Percentiles rank a stretch among this genome's conserved stretches.
phyloP scores from a whole-genome alignment of 2,329 filamentous ascomycete genomes.

The Incumbomyces delicatus region DNA sequence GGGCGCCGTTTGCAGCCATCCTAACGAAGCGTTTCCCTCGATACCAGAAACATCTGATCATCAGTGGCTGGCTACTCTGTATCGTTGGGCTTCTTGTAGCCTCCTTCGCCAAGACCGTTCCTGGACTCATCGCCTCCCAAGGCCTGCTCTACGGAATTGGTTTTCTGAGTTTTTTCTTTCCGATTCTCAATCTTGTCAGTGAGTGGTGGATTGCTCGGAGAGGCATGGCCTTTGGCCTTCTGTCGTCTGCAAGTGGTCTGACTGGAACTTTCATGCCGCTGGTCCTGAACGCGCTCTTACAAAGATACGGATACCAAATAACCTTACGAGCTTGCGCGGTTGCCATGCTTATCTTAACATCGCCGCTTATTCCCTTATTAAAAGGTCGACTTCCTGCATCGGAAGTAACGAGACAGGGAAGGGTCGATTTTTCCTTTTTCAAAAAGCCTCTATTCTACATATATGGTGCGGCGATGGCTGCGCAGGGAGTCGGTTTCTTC shows the following conservation, averaged over 20 bases:
- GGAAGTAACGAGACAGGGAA: conserved; percentile 10
- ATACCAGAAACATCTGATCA: too few species aligned
- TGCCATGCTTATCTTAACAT: conserved; percentile 27
- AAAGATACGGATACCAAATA: conserved; percentile 32
- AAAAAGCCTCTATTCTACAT: conserved; percentile 31
- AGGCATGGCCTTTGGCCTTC: conserved; percentile 24
- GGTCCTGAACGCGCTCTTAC: conserved; percentile 34
- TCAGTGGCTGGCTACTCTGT: conserved; percentile 26
- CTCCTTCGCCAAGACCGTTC: conserved; percentile 27
- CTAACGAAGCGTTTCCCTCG: conserved; percentile 23
- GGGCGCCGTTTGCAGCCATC: conserved; percentile 22
- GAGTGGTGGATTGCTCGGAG: conserved; percentile 31
- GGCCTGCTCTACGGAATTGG: conserved; percentile 33
- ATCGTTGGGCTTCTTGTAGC: conserved; percentile 27
- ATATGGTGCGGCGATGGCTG: conserved; percentile 34
- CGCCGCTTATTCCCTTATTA: conserved; percentile 31
- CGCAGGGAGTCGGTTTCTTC: conserved; percentile 29
- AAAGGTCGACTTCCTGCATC: conserved; percentile 23
- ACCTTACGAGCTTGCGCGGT: conserved; percentile 37
- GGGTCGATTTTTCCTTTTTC: conserved; percentile 28
- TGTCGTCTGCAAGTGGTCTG: conserved; percentile 26
- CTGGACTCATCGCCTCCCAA: conserved; percentile 31
- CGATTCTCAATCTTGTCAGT: conserved; percentile 33
- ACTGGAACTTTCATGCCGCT: conserved; percentile 39
- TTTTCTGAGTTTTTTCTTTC: conserved; percentile 30